These are phyloP conservation scores for Penicillium macrosclerotiorum DNA, from an alignment of 495 filamentous ascomycete genomes.

Conservation along the genomic window DNA sequence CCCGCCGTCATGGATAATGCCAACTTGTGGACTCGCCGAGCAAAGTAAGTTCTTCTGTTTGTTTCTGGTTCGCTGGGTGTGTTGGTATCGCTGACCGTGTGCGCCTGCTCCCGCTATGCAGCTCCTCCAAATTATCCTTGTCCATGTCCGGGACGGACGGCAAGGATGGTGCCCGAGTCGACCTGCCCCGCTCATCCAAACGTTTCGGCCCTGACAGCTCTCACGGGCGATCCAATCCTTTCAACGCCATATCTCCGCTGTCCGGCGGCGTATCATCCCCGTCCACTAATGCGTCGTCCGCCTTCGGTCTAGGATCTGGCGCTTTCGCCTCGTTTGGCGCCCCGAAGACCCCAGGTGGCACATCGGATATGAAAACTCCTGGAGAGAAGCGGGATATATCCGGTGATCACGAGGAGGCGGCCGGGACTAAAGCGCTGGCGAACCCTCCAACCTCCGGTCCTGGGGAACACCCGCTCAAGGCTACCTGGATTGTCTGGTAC, in stretches of 20 bases:
- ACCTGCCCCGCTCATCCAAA: slow-evolving; percentile 67
- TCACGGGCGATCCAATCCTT: slow-evolving; percentile 80
- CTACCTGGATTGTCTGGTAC: slow-evolving; percentile 96
- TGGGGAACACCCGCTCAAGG: slow-evolving; percentile 66
- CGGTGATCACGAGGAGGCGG: slow-evolving; percentile 56
- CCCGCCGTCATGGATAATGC: slow-evolving; percentile 60
- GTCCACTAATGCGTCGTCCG: slow-evolving; percentile 80
- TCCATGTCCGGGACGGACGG: slow-evolving; percentile 65
- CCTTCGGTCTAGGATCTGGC: slow-evolving; percentile 90
- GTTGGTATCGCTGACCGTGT: neutral
- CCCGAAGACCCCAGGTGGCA: slow-evolving; percentile 81
- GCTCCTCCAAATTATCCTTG: slow-evolving; percentile 85
- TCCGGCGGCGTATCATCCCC: slow-evolving; percentile 76
- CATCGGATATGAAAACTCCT: slow-evolving; percentile 70
- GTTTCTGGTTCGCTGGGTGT: neutral
- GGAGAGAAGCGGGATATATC: slow-evolving; percentile 63
- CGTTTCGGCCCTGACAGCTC: slow-evolving; percentile 75
- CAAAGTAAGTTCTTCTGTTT: slow-evolving; percentile 64
- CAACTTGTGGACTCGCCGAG: slow-evolving; percentile 86
- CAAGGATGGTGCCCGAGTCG: slow-evolving; percentile 61
- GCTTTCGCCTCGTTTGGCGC: slow-evolving; percentile 97
- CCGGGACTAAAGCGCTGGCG: slow-evolving; percentile 39
- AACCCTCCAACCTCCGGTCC: slow-evolving; percentile 39
- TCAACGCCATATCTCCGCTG: slow-evolving; percentile 74
- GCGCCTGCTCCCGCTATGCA: slow-evolving; percentile 26